Base-by-base conservation (phyloP, 345 rosid species). In the Euphorbia peplus region DNA sequence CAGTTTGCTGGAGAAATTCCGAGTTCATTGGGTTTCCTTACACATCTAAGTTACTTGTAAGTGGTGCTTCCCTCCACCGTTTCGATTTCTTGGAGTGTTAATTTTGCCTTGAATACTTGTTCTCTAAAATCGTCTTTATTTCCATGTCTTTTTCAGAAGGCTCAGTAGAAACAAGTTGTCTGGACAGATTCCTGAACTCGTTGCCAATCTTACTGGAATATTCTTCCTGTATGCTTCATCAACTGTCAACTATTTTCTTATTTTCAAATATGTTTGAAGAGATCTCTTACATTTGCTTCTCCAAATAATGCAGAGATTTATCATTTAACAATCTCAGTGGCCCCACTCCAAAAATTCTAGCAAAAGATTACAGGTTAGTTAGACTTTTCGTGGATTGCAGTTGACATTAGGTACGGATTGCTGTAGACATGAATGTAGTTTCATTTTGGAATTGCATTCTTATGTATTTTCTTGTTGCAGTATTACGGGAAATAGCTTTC, bases 241-340 rank as follows among this genome's bases (percentile, higher is more conserved):
- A 44, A 5, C 15, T 60, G 46, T 50, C 22, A 28, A 32, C 42
- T 76, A 48, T 54, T 26, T 11, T 39, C 52, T n/a, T n/a, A n/a
- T 54, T 21, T 26, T 28, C 25, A 19, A 25, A 22, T 14, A 16
- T 26, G 32, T 51, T 47, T 19, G 25, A 24, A 46, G 53, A 26
- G 53, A 26, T 54, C 32, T 21, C 30, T 22, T 57, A 26, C 35
- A 39, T 57, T 8, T 48, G 64, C 51, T 67, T 21, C 46, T 29
- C 10, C 18, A 50, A 44, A 3, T 15, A 18, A 54, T 60, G 52
- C 80, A 91, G 99, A 88, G 99, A 95, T 78, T 83, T 95, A 44
- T 95, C 97, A 1, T 91, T 75, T 76, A 91, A 95, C 76, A 95
- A 95, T 82, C 90, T 91, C 25, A 95, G 96, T 19, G 96, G 97